Evolutionary conservation across 768 basidiomycete species (phyloP).

Genomic region (Tylopilus rubrobrunneus): DNA sequence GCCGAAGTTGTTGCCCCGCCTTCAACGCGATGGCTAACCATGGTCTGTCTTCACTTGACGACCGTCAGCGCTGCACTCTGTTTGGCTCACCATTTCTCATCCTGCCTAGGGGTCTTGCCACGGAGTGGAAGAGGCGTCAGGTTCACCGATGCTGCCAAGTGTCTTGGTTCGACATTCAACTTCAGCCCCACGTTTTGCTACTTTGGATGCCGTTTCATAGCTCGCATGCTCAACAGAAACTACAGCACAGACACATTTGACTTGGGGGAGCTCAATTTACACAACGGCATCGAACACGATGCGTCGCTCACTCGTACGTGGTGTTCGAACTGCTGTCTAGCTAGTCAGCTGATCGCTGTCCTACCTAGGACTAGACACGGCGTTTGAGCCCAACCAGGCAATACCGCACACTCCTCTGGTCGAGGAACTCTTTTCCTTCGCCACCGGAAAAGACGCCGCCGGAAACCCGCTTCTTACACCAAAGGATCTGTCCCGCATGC

Average conservation of each 20-base stretch:
- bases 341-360: not conserved
- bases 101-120: constrained; percentile 39
- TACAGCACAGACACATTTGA: constrained; percentile 59
- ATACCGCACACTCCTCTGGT: constrained; percentile 47
- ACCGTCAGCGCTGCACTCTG: constrained; percentile 23
- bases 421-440: constrained; percentile 52
- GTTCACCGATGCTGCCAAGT: constrained; percentile 40
- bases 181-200: constrained; percentile 63
- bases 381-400: constrained; percentile 48
- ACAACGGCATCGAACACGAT: constrained; percentile 17
- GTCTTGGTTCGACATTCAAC: constrained; percentile 58
- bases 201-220: constrained; percentile 56
- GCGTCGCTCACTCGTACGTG: constrained; percentile 29
- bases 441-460: constrained; percentile 52
- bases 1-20: constrained; percentile 66
- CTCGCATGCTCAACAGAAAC: constrained; percentile 52
- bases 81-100: not conserved
- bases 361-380: constrained; percentile 50
- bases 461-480: constrained; percentile 48
- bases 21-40: constrained; percentile 81
- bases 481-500: constrained; percentile 54
- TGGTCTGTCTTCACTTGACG: constrained; percentile 49
- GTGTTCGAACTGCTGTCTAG: not conserved
- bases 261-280: constrained; percentile 38
- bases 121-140: constrained; percentile 65